These are phyloP conservation scores for Rhexocercosporidium sp. DNA, from an alignment of 2,329 filamentous ascomycete species.

Conservation along the genomic window DNA sequence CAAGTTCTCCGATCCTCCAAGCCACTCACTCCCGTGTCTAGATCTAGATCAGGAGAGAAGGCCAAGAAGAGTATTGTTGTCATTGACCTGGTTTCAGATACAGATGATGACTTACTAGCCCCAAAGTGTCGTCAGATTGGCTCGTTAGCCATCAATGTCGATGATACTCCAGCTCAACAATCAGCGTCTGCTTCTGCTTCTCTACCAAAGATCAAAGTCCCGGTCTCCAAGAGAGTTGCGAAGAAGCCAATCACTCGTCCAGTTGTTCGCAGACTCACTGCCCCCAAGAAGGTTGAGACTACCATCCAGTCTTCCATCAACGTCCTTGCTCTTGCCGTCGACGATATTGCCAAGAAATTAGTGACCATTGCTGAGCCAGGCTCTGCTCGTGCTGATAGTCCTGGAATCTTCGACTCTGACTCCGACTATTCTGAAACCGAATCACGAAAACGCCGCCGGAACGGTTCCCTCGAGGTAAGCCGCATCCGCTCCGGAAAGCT, in stretches of 20 bases:
- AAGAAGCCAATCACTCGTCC: background rate
- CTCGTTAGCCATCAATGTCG: background rate
- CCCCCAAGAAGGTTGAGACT: background rate
- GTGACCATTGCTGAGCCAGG: background rate
- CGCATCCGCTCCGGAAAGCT: background rate
- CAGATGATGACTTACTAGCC: background rate
- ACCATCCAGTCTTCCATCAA: background rate
- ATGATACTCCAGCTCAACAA: background rate
- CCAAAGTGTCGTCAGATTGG: background rate
- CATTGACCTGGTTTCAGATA: background rate
- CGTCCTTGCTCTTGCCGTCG: background rate
- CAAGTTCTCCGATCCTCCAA: background rate
- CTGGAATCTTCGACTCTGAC: background rate
- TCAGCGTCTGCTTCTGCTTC: background rate
- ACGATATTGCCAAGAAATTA: background rate
- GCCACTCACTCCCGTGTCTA: background rate
- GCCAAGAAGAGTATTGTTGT: background rate
- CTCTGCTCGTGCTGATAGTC: background rate
- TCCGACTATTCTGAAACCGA: background rate
- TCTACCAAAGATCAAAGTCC: background rate
- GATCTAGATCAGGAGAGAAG: background rate
- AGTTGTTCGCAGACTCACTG: background rate
- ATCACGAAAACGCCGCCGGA: background rate
- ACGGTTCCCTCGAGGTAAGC: too few species aligned
- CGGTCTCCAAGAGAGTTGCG: background rate